These are phyloP conservation scores for Melocanna baccifera DNA, from an alignment of 176 grass and related monocot species.

Conservation along the genomic window DNA sequence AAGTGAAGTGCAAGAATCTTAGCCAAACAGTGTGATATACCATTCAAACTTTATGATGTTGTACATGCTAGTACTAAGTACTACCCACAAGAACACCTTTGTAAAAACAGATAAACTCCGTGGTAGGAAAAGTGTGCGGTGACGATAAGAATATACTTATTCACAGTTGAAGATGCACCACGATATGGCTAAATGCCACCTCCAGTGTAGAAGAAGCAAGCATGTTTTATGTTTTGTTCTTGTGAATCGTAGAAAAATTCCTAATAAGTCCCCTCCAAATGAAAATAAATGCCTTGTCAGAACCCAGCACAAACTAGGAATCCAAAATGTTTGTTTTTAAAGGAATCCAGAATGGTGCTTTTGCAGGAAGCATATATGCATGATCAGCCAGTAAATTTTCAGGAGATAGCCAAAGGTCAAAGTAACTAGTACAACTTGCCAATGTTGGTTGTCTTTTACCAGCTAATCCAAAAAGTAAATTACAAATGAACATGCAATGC, in stretches of 20 bases:
- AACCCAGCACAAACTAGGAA: background rate
- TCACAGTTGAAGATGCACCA: background rate
- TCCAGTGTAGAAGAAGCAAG: background rate
- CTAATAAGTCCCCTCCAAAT: background rate
- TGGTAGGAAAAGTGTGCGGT: background rate
- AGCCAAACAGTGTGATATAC: background rate
- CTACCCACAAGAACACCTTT: background rate
- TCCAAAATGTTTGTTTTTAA: background rate
- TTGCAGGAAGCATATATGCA: background rate
- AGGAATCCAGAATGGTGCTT: background rate
- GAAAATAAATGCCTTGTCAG: slow-evolving; percentile 8
- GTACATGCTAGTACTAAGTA: slow-evolving; percentile 2
- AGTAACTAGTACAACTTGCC: background rate
- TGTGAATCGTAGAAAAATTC: background rate
- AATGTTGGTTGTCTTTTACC: background rate
- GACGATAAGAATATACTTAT: background rate
- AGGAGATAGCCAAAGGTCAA: background rate
- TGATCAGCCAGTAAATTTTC: background rate
- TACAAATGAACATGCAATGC: background rate
- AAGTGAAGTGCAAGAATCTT: slow-evolving; percentile 5
- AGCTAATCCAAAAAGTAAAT: background rate
- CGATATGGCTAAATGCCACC: background rate
- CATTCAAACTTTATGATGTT: background rate
- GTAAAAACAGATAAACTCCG: background rate
- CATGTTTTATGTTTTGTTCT: background rate